A percentile compares a stretch with the other conserved stretches of the same genome.
phyloP scores from a whole-genome alignment of 1,139 yeast species.

The Scheffersomyces parashehatae region DNA sequence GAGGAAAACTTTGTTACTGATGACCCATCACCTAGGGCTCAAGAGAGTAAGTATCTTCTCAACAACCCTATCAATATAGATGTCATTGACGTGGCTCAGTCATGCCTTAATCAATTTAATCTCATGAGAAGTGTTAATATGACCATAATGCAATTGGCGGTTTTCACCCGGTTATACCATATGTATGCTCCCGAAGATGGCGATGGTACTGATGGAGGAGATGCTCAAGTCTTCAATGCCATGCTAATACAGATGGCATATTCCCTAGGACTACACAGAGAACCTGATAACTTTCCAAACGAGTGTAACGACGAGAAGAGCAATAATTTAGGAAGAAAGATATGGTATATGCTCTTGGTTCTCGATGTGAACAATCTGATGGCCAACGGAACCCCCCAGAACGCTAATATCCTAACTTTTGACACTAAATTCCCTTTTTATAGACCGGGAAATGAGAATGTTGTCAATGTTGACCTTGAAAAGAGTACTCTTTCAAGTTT shows the following conservation, averaged over 20 bases:
- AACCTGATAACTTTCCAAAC: conserved; percentile 31
- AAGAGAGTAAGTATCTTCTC: conserved; percentile 25
- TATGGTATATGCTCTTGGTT: conserved; percentile 33
- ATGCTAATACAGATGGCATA: conserved; percentile 44
- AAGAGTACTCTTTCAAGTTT: conserved; percentile 14
- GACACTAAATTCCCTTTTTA: conserved; percentile 35
- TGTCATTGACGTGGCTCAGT: conserved; percentile 34
- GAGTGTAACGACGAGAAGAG: conserved; percentile 22
- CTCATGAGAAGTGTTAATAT: conserved; percentile 45
- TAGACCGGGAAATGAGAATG: conserved; percentile 33
- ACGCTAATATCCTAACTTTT: conserved; percentile 26
- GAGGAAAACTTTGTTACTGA: conserved; percentile 24
- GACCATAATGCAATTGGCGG: conserved; percentile 51
- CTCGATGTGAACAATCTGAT: conserved; percentile 40
- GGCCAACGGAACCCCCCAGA: conserved; percentile 39
- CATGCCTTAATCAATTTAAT: conserved; percentile 40
- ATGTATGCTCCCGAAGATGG: conserved; percentile 55
- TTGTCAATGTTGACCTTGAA: conserved; percentile 27
- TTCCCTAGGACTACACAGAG: conserved; percentile 49
- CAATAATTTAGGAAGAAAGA: conserved; percentile 36
- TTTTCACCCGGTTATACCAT: conserved; percentile 40
- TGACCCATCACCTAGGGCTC: conserved; percentile 23
- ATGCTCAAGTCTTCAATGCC: conserved; percentile 40
- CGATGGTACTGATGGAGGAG: conserved; percentile 48
- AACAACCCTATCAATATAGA: conserved; percentile 34